Evolutionary conservation across 2,329 filamentous ascomycete species (phyloP).

Genomic region (Hirsutella rhossiliensis): DNA sequence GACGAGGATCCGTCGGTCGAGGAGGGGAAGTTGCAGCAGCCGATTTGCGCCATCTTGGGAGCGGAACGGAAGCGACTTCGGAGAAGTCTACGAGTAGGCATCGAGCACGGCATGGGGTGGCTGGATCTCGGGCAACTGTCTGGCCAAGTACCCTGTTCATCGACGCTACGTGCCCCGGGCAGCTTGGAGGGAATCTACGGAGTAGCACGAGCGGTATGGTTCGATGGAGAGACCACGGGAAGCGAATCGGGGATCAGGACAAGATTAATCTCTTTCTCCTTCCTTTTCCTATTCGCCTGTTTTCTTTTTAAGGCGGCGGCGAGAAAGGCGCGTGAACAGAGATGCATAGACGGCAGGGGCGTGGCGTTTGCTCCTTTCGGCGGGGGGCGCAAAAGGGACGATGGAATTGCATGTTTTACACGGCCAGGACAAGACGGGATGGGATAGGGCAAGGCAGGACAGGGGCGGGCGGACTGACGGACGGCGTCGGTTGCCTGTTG

Average conservation of each 20-base stretch:
- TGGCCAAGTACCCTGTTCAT: too few relatives aligned
- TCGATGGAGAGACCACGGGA: not conserved
- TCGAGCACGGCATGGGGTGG: too few relatives aligned
- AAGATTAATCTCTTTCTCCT: not conserved
- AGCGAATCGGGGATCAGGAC: not conserved
- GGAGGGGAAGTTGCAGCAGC: too few relatives aligned
- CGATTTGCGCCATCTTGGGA: too few relatives aligned
- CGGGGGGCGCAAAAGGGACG: not conserved
- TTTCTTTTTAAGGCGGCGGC: not conserved
- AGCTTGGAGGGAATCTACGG: not conserved
- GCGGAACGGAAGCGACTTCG: too few relatives aligned
- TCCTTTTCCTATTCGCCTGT: not conserved
- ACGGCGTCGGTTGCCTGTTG: not conserved
- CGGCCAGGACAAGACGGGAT: not conserved
- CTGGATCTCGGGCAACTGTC: too few relatives aligned
- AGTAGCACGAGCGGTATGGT: not conserved
- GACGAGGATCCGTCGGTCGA: too few relatives aligned
- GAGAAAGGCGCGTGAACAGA: not conserved
- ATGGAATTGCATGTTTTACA: not conserved
- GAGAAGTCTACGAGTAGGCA: too few relatives aligned
- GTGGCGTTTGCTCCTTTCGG: slow-evolving; percentile 1
- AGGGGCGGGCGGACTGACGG: not conserved
- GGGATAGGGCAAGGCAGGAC: not conserved
- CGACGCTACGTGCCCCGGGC: too few relatives aligned
- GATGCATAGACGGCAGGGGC: not conserved